Evolutionary conservation across 2,329 filamentous ascomycete species (phyloP).

Genomic region (Pestalotiopsis sp.): DNA sequence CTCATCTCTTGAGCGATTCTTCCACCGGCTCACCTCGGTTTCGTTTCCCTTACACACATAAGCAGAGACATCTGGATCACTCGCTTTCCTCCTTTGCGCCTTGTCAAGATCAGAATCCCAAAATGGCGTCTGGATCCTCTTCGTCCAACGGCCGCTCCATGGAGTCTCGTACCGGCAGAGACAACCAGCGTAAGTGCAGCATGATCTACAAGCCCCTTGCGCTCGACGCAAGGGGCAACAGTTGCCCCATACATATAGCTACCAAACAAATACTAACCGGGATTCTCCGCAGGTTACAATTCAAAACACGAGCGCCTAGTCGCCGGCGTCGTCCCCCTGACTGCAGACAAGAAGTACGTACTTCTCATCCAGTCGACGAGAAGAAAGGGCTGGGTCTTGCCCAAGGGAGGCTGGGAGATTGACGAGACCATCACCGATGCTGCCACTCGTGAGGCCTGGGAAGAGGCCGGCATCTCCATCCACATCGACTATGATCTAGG

Average conservation of each 20-base stretch:
- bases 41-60: conserved; percentile 1
- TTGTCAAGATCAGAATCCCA: conserved; percentile 14
- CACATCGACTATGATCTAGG: conserved; percentile 84
- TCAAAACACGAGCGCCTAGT: conserved; percentile 91
- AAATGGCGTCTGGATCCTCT: conserved; percentile 29
- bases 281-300: conserved; percentile 74
- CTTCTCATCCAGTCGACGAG: conserved; percentile 91
- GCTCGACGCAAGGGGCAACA: conserved; percentile 3
- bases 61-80: conserved; percentile 1
- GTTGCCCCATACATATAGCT: background rate
- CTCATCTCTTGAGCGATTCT: background rate
- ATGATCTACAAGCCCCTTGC: conserved; percentile 14
- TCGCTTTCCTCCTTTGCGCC: conserved; percentile 16
- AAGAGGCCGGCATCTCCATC: conserved; percentile 91
- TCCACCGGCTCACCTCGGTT: background rate
- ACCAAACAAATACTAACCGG: conserved; percentile 33
- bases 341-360: conserved; percentile 82
- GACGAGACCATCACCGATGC: conserved; percentile 88
- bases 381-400: conserved; percentile 91
- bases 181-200: conserved; percentile 74
- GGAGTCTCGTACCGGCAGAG: conserved; percentile 76
- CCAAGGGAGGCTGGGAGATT: conserved; percentile 96
- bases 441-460: conserved; percentile 91
- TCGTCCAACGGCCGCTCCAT: conserved; percentile 52
- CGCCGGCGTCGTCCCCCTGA: conserved; percentile 90